Evolutionary conservation across 768 basidiomycete genomes (phyloP).

Genomic region (Boletus barrowsii): DNA sequence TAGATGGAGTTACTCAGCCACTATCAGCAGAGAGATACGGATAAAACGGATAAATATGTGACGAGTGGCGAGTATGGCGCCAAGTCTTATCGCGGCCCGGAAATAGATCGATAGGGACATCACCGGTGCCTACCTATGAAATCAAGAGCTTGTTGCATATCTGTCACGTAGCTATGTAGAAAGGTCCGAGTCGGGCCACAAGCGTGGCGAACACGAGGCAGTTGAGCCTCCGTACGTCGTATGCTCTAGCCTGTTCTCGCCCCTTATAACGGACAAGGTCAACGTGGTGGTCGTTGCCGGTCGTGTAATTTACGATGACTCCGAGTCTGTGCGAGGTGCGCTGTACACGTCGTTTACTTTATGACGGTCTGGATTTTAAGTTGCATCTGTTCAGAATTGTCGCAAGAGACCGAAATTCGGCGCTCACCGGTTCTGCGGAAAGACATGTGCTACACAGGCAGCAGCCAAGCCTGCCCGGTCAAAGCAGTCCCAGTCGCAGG

Average conservation of each 20-base stretch:
- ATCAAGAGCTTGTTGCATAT: conserved; percentile 5
- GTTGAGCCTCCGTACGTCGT: conserved; percentile 2
- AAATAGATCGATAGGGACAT: conserved; percentile 10
- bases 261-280: conserved; percentile 9
- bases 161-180: neutral
- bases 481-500: conserved; percentile 15
- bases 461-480: conserved; percentile 10
- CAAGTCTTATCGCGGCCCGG: conserved; percentile 17
- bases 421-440: conserved; percentile 55
- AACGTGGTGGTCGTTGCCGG: conserved; percentile 4
- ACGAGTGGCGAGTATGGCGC: neutral
- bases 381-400: conserved; percentile 41
- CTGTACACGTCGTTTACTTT: neutral
- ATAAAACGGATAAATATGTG: conserved; percentile 7
- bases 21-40: conserved; percentile 18
- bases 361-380: conserved; percentile 6
- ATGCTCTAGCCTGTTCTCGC: conserved; percentile 7
- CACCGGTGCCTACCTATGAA: neutral
- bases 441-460: conserved; percentile 49
- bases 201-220: conserved; percentile 29
- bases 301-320: conserved; percentile 24
- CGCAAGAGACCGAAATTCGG: conserved; percentile 52
- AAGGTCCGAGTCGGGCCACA: conserved; percentile 7
- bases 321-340: conserved; percentile 31
- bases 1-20: conserved; percentile 23